Base-by-base conservation (phyloP, 768 basidiomycete species). In the Botryobasidium botryosum region DNA sequence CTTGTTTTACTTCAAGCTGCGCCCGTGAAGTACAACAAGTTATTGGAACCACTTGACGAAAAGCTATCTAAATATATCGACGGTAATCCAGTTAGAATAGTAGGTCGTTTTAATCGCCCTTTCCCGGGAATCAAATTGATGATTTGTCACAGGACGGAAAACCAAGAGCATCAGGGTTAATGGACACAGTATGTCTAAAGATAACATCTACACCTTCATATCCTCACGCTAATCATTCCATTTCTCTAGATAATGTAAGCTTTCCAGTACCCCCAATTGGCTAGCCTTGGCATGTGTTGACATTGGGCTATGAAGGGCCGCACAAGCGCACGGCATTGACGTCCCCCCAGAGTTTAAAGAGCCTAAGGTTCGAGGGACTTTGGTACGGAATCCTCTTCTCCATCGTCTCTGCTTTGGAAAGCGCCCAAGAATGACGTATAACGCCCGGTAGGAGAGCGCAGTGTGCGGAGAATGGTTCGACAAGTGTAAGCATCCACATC, bases 391-490 rank as follows among this genome's bases (percentile, higher is more conserved):
- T 29, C 27, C 18, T 21, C 40, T 25, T 31, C 4, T 49, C 27
- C 28, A 28, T 12, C 37, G n/a, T 26, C 3, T 18, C 20, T 17
- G 6, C 13, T 6, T 3, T 23, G 20, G 45, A 23, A 18, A 10
- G 2, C 27, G 21, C 12, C 4, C 26, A 3, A 17, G 21, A n/a
- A 25, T 33, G 42, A 18, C 17, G 25, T 35, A 7, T 13, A n/a
- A n/a, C n/a, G n/a, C n/a, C 5, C 40, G 25, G 3, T 40, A 81
- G 77, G 79, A 87, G 61, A 65, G 66, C 44, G 82, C 80, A 17
- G 75, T 82, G 3, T 71, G 79, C 21, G 69, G 68, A 39, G 83
- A 88, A 57, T 86, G 83, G 82, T 87, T 79, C 56, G 67, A 71
- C 63, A 73, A 77, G 46, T 61, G 46, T 47, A 48, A 40, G 36